A percentile compares a stretch with the other conserved stretches of the same genome.
Conservation (phyloP, 495 filamentous ascomycete species). For the Astrothelium subdiscretum region DNA sequence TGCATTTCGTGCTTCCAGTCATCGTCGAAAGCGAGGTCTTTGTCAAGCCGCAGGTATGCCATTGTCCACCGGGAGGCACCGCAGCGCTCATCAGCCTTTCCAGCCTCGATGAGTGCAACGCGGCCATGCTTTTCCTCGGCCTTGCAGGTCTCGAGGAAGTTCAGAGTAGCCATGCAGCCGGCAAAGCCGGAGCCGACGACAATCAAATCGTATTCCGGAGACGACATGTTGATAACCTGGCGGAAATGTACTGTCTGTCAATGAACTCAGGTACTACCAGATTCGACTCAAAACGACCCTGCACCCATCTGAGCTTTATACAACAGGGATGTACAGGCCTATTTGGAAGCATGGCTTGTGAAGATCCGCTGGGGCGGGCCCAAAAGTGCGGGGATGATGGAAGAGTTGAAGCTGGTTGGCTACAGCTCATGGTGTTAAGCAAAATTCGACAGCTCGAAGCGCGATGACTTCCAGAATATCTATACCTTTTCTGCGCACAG, state of each 20-base stretch:
- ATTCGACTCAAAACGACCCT: background rate
- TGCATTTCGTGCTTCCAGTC: constrained; percentile 23
- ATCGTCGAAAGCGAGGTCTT: constrained; percentile 18
- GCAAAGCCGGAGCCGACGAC: constrained; percentile 22
- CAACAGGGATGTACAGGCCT: background rate
- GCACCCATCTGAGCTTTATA: background rate
- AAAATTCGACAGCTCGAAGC: background rate
- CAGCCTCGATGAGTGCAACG: constrained; percentile 20
- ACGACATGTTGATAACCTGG: background rate
- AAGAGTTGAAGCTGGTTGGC: background rate
- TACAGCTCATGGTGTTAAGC: background rate
- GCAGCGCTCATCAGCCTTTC: constrained; percentile 19
- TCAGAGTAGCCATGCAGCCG: constrained; percentile 18
- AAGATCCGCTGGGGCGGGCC: background rate
- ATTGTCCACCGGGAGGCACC: constrained; percentile 22
- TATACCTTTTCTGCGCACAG: too few relatives aligned
- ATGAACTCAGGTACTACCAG: background rate
- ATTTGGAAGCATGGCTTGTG: background rate
- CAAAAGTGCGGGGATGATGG: background rate
- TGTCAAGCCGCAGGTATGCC: constrained; percentile 21
- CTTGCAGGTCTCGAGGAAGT: constrained; percentile 19
- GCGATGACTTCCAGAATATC: too few relatives aligned
- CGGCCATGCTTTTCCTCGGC: constrained; percentile 13
- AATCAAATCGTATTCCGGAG: constrained; percentile 17
- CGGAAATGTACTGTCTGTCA: background rate